Conservation (phyloP, 108 stramenopile genomes). For the Schizochytrium sp. region DNA sequence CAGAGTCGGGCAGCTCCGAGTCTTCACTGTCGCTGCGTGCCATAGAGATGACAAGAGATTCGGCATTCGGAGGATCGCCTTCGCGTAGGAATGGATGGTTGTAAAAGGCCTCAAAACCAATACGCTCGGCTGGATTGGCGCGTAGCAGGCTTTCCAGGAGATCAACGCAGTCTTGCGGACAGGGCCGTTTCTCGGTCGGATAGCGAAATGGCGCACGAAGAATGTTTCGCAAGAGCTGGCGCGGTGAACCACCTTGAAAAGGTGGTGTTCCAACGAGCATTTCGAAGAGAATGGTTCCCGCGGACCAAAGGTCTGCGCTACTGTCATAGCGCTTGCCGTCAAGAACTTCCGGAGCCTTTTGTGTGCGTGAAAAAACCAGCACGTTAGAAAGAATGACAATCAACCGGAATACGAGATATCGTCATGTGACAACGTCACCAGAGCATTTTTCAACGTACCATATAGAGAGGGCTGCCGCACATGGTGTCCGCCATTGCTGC, state of each 20-base stretch:
- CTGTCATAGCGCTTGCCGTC: conserved; percentile 69
- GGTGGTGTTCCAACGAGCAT: conserved; percentile 62
- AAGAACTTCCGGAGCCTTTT: neutral
- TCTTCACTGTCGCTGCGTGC: neutral
- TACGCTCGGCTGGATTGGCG: neutral
- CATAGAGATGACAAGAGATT: neutral
- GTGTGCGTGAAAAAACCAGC: too few species aligned
- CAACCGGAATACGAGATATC: too few species aligned
- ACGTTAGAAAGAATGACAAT: too few species aligned
- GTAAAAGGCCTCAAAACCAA: neutral
- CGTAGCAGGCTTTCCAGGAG: neutral
- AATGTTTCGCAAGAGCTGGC: neutral
- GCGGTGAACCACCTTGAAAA: neutral
- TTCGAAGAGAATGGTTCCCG: conserved; percentile 89
- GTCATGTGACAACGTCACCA: neutral
- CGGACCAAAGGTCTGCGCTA: conserved; percentile 95
- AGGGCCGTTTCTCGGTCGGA: neutral
- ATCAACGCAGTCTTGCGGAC: neutral
- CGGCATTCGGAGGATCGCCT: neutral
- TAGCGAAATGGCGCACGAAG: neutral
- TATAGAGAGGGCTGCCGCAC: conserved; percentile 91
- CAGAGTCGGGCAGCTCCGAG: neutral
- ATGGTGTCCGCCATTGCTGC: conserved; percentile 88
- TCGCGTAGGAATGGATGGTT: neutral
- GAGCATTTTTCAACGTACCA: conserved; percentile 86